phyloP scores from a whole-genome alignment of 139 green algal genomes.

The Pedinophyceae sp. region DNA sequence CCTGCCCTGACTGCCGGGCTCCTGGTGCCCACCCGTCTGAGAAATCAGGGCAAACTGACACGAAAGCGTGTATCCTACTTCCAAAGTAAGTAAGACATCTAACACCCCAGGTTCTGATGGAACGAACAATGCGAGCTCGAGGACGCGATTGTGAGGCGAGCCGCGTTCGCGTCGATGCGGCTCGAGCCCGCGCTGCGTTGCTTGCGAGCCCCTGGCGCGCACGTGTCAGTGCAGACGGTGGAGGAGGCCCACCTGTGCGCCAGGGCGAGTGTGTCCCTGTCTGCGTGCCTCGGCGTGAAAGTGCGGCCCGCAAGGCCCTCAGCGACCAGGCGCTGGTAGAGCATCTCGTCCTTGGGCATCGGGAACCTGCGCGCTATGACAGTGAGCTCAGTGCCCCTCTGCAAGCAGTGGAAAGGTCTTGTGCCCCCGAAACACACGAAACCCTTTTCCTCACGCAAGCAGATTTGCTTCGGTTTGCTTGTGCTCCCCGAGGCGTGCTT shows the following conservation, averaged over 20 bases:
- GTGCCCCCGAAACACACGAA: too few species aligned
- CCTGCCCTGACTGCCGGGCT: constrained; percentile 6
- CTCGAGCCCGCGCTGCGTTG: neutral
- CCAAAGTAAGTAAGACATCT: constrained; percentile 19
- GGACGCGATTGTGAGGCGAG: neutral
- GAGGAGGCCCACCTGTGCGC: constrained; percentile 7
- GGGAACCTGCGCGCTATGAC: constrained; percentile 25
- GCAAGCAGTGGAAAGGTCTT: too few species aligned
- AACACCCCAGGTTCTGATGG: constrained; percentile 7
- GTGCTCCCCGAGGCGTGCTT: neutral
- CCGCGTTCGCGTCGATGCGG: neutral
- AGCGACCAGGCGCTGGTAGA: constrained; percentile 18
- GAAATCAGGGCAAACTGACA: too few species aligned
- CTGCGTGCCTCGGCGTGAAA: constrained; percentile 18
- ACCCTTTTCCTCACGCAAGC: too few species aligned
- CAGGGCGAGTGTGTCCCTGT: constrained; percentile 24
- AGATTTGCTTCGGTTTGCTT: neutral
- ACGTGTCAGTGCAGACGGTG: neutral
- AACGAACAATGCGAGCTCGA: neutral
- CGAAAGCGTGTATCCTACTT: too few species aligned
- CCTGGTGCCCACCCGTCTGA: constrained; percentile 18
- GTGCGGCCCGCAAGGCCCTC: constrained; percentile 18
- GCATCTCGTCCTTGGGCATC: constrained; percentile 36
- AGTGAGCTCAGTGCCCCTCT: too few species aligned
- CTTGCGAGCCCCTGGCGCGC: too few species aligned